phyloP scores from a whole-genome alignment of 495 filamentous ascomycete species.

The Pseudevernia furfuracea region DNA sequence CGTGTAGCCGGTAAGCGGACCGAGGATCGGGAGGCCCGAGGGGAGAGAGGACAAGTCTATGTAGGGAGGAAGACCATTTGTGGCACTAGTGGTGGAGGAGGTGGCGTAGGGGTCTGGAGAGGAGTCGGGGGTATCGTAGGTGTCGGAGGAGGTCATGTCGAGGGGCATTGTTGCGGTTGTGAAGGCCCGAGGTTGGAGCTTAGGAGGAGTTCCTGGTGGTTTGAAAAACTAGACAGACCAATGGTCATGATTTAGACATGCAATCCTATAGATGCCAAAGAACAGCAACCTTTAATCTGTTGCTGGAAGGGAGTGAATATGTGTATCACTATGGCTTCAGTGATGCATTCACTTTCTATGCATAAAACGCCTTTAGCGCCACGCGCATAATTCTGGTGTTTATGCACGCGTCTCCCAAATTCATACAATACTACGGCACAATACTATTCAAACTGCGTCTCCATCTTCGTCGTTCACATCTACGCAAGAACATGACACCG shows the following conservation, averaged over 20 bases:
- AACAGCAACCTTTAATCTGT: background rate
- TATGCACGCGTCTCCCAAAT: constrained; percentile 8
- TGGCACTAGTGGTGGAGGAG: constrained; percentile 13
- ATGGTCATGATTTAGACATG: background rate
- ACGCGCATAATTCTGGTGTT: constrained; percentile 12
- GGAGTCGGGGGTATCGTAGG: constrained; percentile 15
- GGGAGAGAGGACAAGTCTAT: constrained; percentile 20
- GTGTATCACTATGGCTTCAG: too few relatives aligned
- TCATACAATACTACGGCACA: background rate
- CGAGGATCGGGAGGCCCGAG: constrained; percentile 17
- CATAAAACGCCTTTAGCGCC: constrained; percentile 1
- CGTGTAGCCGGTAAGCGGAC: constrained; percentile 21
- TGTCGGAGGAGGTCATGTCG: constrained; percentile 16
- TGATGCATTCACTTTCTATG: constrained; percentile 12
- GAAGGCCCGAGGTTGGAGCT: background rate
- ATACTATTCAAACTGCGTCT: background rate
- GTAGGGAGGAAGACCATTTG: background rate
- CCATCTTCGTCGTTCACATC: background rate
- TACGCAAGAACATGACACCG: background rate
- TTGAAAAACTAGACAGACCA: background rate
- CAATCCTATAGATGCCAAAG: background rate
- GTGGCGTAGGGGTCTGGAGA: constrained; percentile 20
- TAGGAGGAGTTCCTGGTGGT: background rate
- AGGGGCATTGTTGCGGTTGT: constrained; percentile 15
- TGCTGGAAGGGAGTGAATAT: background rate